These are phyloP conservation scores for Mycena amicta DNA, from an alignment of 768 basidiomycete genomes.

Conservation along the genomic window DNA sequence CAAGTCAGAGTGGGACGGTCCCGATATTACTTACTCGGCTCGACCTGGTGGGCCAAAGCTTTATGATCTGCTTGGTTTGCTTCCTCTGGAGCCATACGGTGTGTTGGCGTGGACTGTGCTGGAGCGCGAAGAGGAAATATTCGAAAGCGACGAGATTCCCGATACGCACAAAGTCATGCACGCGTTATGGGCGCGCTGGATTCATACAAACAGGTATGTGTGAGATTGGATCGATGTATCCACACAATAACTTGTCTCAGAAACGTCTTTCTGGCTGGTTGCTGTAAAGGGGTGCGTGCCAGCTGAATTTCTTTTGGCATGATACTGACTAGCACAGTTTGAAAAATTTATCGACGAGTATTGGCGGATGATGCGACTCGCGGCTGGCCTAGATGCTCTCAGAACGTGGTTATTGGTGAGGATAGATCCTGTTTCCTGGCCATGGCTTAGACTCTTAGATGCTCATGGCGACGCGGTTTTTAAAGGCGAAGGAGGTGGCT, in stretches of 20 bases:
- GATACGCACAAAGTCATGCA: slow-evolving; percentile 82
- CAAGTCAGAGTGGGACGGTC: slow-evolving; percentile 48
- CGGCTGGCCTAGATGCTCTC: slow-evolving; percentile 69
- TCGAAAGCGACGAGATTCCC: slow-evolving; percentile 66
- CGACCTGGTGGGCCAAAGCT: slow-evolving; percentile 67
- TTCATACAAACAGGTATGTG: neutral
- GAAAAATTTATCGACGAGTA: slow-evolving; percentile 59
- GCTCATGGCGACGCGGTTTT: slow-evolving; percentile 54
- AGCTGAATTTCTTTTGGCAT: neutral
- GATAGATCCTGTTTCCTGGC: too few relatives aligned
- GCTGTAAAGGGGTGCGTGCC: slow-evolving; percentile 43
- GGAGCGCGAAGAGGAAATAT: slow-evolving; percentile 77
- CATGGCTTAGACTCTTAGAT: too few relatives aligned
- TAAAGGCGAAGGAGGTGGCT: slow-evolving; percentile 53
- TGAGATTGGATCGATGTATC: slow-evolving; percentile 11
- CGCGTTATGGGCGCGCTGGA: slow-evolving; percentile 32
- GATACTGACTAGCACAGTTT: too few relatives aligned
- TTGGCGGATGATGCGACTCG: slow-evolving; percentile 67
- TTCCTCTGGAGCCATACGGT: slow-evolving; percentile 65
- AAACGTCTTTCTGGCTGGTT: slow-evolving; percentile 56
- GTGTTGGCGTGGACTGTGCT: slow-evolving; percentile 68
- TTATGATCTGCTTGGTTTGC: slow-evolving; percentile 62
- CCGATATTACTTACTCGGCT: slow-evolving; percentile 57
- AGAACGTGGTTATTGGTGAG: slow-evolving; percentile 63
- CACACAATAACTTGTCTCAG: slow-evolving; percentile 33